Evolutionary conservation across 371 early-diverging fungal genomes (phyloP), one percentile per base, ranked within the genome.

Genomic region (Rhizopus sp.): DNA sequence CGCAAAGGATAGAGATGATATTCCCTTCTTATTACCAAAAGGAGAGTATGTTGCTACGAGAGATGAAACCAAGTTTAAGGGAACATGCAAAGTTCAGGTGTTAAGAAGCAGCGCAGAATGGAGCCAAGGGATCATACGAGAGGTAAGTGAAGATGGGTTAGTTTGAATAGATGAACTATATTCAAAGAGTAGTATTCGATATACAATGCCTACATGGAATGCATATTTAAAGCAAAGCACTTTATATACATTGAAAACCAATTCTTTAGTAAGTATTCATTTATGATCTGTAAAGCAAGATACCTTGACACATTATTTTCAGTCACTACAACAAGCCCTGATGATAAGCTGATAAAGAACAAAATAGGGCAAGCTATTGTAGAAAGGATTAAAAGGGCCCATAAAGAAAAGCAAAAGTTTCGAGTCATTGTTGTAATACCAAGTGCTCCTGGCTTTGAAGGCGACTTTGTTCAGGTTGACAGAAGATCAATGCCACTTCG

Each of bases 191-290:
- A 95, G 81, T 74, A 76, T 60, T 91, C 91, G 4, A 96, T 97
- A 50, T 86, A 88, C 59, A 85, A 78, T 13, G 96, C 95, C 1
- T 96, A 97, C 63, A 65, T 88, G 61, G 82, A 86, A 46, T 72
- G 82, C 57, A 97, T 97, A 44, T 70, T 68, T 16, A 82, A 81
- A 41, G 84, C 96, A 5, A 81, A 93, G 70, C 89, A 93, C 60
- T 94, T 87, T 70, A 85, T 97, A 35, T 97, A 97, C 70, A 96
- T 97, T 55, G 96, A 97, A 68, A 96, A 97, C 66, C 96, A 97
- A 68, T 96, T 96, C 73, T 96, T 96, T 64, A 88, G 90, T 81
- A 75, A 73, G 75, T 61, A 16, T 37, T 0, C n/a, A 7, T 41
- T 45, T 17, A 13, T 10, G 3, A 39, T 29, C 12, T 40, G 1